These are phyloP conservation scores for Auricularia heimuer DNA, from an alignment of 768 basidiomycete genomes.

Conservation along the genomic window DNA sequence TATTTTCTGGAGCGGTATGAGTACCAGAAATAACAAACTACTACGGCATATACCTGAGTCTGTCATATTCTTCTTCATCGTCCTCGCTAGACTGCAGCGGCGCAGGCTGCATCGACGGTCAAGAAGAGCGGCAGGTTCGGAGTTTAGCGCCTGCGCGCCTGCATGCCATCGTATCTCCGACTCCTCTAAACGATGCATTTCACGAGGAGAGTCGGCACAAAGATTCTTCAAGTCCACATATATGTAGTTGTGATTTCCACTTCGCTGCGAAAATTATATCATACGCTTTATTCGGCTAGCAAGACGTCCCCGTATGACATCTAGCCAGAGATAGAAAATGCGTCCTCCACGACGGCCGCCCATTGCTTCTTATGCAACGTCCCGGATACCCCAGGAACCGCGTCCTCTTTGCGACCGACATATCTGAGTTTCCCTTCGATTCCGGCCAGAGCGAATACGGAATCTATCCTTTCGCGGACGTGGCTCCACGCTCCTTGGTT, in stretches of 20 bases:
- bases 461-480: slow-evolving; percentile 46
- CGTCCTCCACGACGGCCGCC: slow-evolving; percentile 44
- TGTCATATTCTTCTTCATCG: slow-evolving; percentile 1
- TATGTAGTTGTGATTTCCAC: too few species aligned
- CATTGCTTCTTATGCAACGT: slow-evolving; percentile 60
- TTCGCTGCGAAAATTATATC: too few species aligned
- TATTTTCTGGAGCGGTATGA: background rate
- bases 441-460: slow-evolving; percentile 32
- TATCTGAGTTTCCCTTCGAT: slow-evolving; percentile 33
- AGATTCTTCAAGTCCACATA: too few species aligned
- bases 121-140: too few species aligned
- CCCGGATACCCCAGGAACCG: slow-evolving; percentile 68
- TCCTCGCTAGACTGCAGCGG: background rate
- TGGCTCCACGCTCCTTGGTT: slow-evolving; percentile 80
- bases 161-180: too few species aligned
- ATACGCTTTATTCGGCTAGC: too few species aligned
- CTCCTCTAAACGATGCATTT: too few species aligned
- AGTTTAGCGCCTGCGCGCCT: too few species aligned
- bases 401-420: slow-evolving; percentile 59
- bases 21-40: background rate
- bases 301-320: too few species aligned
- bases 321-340: slow-evolving; percentile 29
- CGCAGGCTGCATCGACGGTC: background rate
- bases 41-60: background rate
- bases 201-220: too few species aligned